These are phyloP conservation scores for Discostella stelligera DNA, from an alignment of 352 stramenopile genomes.

Conservation along the genomic window DNA sequence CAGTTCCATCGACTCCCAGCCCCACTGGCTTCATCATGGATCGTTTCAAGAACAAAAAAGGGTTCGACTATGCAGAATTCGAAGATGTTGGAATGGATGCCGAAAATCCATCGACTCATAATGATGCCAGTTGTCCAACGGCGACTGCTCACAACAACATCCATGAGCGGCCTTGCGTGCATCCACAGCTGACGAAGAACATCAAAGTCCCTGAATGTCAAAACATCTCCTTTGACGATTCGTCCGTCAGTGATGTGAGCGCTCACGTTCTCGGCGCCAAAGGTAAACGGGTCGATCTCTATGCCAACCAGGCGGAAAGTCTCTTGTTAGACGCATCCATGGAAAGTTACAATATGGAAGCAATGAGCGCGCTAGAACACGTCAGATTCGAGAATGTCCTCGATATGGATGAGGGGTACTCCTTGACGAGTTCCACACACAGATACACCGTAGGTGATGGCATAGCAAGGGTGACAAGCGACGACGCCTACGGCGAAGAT, in stretches of 20 bases:
- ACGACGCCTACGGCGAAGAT: conserved; percentile 11
- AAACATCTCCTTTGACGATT: conserved; percentile 37
- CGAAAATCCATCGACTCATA: conserved; percentile 7
- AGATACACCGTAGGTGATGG: not conserved
- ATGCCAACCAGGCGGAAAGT: conserved; percentile 18
- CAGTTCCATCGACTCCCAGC: conserved; percentile 26
- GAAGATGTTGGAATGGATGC: conserved; percentile 28
- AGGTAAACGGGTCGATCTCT: not conserved
- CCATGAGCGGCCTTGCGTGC: not conserved
- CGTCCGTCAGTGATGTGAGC: conserved; percentile 44
- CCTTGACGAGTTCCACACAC: not conserved
- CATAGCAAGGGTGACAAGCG: not conserved
- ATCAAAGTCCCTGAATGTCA: conserved; percentile 35
- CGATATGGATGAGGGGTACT: conserved; percentile 16
- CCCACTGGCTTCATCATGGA: conserved; percentile 25
- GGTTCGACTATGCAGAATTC: conserved; percentile 48
- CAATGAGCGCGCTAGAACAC: conserved; percentile 37
- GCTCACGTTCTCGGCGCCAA: conserved; percentile 27
- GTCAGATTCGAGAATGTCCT: conserved; percentile 39
- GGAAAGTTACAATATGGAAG: conserved; percentile 46
- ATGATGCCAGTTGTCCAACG: conserved; percentile 4
- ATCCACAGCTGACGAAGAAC: conserved; percentile 14
- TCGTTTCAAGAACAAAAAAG: conserved; percentile 39
- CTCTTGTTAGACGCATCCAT: conserved; percentile 38
- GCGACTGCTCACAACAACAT: not conserved